These are phyloP conservation scores for Antitrichia curtipendula DNA, from an alignment of 225 moss, liverwort and hornwort species.

Conservation along the genomic window DNA sequence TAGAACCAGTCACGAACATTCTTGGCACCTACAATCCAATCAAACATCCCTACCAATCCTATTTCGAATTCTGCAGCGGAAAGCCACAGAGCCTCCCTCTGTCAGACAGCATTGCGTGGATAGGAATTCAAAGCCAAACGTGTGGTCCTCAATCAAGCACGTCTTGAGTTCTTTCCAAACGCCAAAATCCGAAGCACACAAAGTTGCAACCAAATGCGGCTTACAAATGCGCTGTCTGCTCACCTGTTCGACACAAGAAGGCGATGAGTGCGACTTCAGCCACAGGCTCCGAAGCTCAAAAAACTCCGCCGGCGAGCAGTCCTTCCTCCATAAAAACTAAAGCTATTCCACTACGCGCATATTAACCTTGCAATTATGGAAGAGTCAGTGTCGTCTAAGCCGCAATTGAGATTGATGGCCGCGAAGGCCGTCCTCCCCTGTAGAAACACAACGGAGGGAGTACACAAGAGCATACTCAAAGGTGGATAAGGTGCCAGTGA, in stretches of 20 bases:
- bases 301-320: neutral
- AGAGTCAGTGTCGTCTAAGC: neutral
- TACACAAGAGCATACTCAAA: neutral
- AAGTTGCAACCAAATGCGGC: neutral
- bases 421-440: neutral
- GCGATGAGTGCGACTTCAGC: neutral
- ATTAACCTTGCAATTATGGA: neutral
- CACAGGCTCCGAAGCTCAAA: neutral
- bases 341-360: neutral
- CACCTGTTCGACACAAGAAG: neutral
- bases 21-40: neutral
- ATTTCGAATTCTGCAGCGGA: neutral
- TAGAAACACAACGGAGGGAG: neutral
- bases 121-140: neutral
- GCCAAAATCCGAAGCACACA: neutral
- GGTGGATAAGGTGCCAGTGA: constrained; percentile 21
- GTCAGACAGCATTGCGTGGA: neutral
- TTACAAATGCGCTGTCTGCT: neutral
- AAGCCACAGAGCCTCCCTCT: neutral
- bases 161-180: neutral
- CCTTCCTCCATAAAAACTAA: constrained; percentile 2
- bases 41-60: neutral
- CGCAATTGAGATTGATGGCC: neutral
- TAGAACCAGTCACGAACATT: neutral
- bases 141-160: neutral